Evolutionary conservation across 2,329 filamentous ascomycete genomes (phyloP), one percentile per base, ranked within the genome.

Genomic region (Penicillium sp.): DNA sequence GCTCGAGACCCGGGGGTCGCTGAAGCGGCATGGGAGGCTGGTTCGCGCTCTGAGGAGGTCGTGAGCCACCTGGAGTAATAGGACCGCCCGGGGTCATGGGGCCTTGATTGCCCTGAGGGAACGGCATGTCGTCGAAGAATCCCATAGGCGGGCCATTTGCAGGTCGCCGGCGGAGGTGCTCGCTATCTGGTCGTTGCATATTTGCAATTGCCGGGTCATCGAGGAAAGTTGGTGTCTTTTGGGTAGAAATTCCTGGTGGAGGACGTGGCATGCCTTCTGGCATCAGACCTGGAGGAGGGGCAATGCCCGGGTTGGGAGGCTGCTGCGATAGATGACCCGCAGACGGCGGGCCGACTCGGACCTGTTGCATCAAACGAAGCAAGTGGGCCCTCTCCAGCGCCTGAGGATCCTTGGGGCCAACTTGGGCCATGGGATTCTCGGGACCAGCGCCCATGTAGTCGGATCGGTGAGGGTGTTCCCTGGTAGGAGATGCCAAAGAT

Each of bases 351-450:
- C 66, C 70, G 31, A 76, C 65, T 41, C 70, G 71, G 16, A 80
- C 77, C 66, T 83, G 80, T 63, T 88, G 84, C 89, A 96, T 94
- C 30, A 96, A 80, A 58, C 87, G 89, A 74, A 96, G 89, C 46
- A 96, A 77, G 69, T 94, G 92, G 61, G 95, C 89, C n/a, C 88
- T 84, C 64, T 93, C 89, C 64, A 80, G 84, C 69, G 59, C 67
- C 60, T 70, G 73, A 66, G 76, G 53, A 58, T 77, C 67, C 70
- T 74, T 70, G 55, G 73, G 59, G 72, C 70, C 31, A 74, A 64
- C 61, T 31, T 69, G 64, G 6, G 61, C 53, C 30, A 72, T 56
- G 2, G 70, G 58, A 50, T 61, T 64, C 45, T 74, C 72, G 11
- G 69, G 62, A 1, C 60, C 62, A 46, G 66, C 55, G 51, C 64